Base-by-base conservation (phyloP, 2,329 filamentous ascomycete species). In the Geosmithia flava region DNA sequence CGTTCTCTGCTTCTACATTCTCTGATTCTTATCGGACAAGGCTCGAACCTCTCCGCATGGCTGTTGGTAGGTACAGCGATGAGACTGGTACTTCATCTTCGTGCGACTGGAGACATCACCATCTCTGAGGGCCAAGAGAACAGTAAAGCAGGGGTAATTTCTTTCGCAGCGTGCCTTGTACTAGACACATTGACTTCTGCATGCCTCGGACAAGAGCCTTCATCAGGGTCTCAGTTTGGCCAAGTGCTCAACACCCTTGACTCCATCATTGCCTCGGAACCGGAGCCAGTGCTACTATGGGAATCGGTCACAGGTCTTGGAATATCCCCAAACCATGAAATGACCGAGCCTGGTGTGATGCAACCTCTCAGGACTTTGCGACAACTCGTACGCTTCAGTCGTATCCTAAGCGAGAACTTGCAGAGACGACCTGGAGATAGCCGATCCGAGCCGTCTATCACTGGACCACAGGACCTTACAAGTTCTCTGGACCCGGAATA, bases 61-160 rank as follows among this genome's bases (percentile, higher is more conserved):
- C 58, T 84, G 3, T 61, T 84, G 1, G 68, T 85, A 19, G 83
- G 82, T 1, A 70, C 75, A 51, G 83, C 82, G n/a, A 74, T 78
- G 55, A 73, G 52, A 5, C 52, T 66, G 5, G 66, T 69, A 11
- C 55, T 68, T 4, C 62, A 66, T 20, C 49, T 58, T 19, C 55
- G 51, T 27, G 47, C 47, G 3, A 44, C 47, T 15, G 42, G 43
- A 3, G 40, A 47, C 17, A 19, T 52, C 15, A 41, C 45, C 16
- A 11, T 19, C 3, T n/a, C 20, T 17, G 27, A 23, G 11, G 7
- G 4, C 20, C 19, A 20, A 7, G 11, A 19, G 6, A 23, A 45
- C 19, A 40, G 44, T n/a, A n/a, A 43, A 20, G 16, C 46, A 20
- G 50, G 50, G 54, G 60, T 42, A n/a, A 13, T 42, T n/a, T 20